Conservation (phyloP, 2,329 filamentous ascomycete genomes). For the Lasiodiplodia hormozganensis region DNA sequence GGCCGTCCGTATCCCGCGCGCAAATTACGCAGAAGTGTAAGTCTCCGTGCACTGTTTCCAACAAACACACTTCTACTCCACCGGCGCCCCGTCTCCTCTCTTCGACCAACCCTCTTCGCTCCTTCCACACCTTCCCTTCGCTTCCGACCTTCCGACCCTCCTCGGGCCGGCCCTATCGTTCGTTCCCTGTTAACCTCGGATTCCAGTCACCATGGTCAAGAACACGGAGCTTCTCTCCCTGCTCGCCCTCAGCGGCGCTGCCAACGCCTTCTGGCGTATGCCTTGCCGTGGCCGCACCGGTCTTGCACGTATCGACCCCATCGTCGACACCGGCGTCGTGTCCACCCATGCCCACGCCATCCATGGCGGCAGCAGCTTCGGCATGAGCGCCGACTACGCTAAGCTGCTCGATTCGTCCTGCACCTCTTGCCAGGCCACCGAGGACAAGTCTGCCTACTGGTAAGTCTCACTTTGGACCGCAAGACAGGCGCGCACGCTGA, state of each 20-base stretch:
- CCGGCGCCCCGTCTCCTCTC: not conserved
- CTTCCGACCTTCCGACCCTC: slow-evolving; percentile 18
- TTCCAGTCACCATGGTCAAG: slow-evolving; percentile 17
- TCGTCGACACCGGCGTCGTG: slow-evolving; percentile 65
- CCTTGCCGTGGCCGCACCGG: slow-evolving; percentile 69
- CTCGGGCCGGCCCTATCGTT: slow-evolving; percentile 15
- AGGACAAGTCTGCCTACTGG: slow-evolving; percentile 78
- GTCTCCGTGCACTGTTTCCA: slow-evolving; percentile 18
- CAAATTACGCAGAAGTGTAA: slow-evolving; percentile 12
- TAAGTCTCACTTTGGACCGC: not conserved
- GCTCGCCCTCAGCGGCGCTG: slow-evolving; percentile 44
- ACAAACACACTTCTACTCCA: slow-evolving; percentile 27
- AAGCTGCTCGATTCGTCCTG: slow-evolving; percentile 69
- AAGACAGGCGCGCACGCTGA: not conserved
- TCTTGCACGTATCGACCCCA: slow-evolving; percentile 69
- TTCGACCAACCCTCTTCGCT: slow-evolving; percentile 25
- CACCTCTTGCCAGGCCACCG: slow-evolving; percentile 71
- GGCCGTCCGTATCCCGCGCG: slow-evolving; percentile 18
- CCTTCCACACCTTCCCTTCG: slow-evolving; percentile 18
- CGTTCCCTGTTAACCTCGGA: not conserved
- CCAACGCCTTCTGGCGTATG: slow-evolving; percentile 75
- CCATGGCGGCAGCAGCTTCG: slow-evolving; percentile 72
- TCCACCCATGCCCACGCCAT: slow-evolving; percentile 70
- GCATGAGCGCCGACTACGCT: slow-evolving; percentile 66
- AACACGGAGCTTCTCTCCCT: slow-evolving; percentile 31